Percentiles rank a stretch among this genome's conserved stretches.
Conservation (phyloP, 1,284 basidiomycete species). For the Melampsora larici-populina region DNA sequence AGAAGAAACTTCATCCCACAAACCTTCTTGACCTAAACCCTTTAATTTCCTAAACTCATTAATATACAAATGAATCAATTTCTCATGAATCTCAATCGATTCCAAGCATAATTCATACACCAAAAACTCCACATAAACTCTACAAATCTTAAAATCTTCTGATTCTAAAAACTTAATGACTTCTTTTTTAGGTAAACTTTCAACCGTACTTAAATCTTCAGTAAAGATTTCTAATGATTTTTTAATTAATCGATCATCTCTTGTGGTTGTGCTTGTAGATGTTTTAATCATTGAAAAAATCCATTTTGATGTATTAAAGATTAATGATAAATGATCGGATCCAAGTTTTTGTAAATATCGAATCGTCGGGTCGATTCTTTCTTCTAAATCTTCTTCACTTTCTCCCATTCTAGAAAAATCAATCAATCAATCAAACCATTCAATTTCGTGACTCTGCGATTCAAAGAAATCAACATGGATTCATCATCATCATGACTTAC, state of each 20-base stretch:
- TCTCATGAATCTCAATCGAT: conserved; percentile 72
- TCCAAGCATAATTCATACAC: conserved; percentile 71
- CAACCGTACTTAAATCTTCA: conserved; percentile 75
- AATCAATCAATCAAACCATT: background rate
- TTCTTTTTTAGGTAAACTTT: conserved; percentile 67
- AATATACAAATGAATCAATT: conserved; percentile 79
- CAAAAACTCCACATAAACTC: conserved; percentile 80
- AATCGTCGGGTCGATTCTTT: conserved; percentile 78
- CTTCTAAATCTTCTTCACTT: conserved; percentile 71
- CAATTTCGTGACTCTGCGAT: conserved; percentile 10
- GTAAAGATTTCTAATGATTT: conserved; percentile 72
- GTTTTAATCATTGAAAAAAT: conserved; percentile 64
- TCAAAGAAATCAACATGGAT: background rate
- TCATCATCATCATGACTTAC: conserved; percentile 60
- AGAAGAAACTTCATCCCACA: conserved; percentile 46
- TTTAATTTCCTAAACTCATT: conserved; percentile 60
- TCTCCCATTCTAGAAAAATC: conserved; percentile 65
- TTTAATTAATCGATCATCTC: background rate
- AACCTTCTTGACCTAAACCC: conserved; percentile 63
- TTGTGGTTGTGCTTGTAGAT: background rate
- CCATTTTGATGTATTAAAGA: conserved; percentile 78
- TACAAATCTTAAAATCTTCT: conserved; percentile 56
- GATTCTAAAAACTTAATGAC: conserved; percentile 72
- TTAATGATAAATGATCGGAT: conserved; percentile 69
- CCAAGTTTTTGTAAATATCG: conserved; percentile 88